phyloP scores from a whole-genome alignment of 192 early-diverging fungal genomes.

The Coemansia umbellata region DNA sequence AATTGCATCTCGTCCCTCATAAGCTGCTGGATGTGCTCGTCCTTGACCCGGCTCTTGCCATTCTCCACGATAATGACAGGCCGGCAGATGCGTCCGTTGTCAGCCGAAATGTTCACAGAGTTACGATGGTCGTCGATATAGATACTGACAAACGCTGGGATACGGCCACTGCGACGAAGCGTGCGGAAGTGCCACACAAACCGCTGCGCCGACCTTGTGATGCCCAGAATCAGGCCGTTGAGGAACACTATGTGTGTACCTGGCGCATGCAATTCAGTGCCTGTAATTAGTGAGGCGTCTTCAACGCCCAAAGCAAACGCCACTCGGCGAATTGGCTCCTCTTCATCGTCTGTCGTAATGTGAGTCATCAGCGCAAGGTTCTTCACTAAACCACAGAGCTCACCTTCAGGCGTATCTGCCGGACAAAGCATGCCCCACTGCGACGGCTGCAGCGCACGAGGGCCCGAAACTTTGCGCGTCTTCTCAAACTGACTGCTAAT shows the following conservation, averaged over 20 bases:
- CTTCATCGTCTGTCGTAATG: slow-evolving; percentile 94
- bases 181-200: slow-evolving; percentile 87
- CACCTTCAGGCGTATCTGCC: slow-evolving; percentile 97
- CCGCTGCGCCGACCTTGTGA: slow-evolving; percentile 71
- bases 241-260: slow-evolving; percentile 85
- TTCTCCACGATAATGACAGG: slow-evolving; percentile 94
- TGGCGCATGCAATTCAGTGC: slow-evolving; percentile 76
- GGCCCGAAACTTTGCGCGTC: slow-evolving; percentile 94
- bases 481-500: slow-evolving; percentile 98
- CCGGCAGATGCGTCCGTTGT: slow-evolving; percentile 94
- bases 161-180: slow-evolving; percentile 79
- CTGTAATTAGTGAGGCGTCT: slow-evolving; percentile 85
- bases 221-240: slow-evolving; percentile 91
- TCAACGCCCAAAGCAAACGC: slow-evolving; percentile 87
- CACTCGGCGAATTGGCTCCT: slow-evolving; percentile 69
- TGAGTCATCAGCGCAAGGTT: slow-evolving; percentile 98
- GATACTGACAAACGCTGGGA: slow-evolving; percentile 89
- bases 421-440: slow-evolving; percentile 98
- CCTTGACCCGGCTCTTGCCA: slow-evolving; percentile 61
- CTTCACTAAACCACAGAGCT: slow-evolving; percentile 95
- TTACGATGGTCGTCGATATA: slow-evolving; percentile 78
- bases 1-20: slow-evolving; percentile 62
- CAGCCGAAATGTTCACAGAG: slow-evolving; percentile 88
- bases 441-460: slow-evolving; percentile 92
- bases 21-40: slow-evolving; percentile 61